Percentiles rank a stretch among this genome's conserved stretches.
phyloP scores from a whole-genome alignment of 2,329 filamentous ascomycete species.

The Ophiostoma sp. region DNA sequence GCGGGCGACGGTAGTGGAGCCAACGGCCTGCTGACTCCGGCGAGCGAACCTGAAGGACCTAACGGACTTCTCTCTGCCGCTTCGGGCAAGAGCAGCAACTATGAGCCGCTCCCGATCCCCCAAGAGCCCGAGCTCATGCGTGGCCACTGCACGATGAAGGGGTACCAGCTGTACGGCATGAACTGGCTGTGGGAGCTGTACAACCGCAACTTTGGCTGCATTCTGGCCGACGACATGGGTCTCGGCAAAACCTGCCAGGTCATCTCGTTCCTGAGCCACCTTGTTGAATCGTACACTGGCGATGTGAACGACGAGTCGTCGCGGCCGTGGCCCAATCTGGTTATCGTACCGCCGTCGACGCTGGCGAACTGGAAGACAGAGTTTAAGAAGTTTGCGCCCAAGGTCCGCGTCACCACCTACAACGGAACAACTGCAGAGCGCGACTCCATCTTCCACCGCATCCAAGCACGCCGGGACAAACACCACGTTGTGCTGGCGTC shows the following conservation, averaged over 20 bases:
- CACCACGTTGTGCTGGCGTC: constrained; percentile 64
- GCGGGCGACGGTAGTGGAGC: background rate
- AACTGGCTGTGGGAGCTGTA: constrained; percentile 93
- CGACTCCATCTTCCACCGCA: constrained; percentile 63
- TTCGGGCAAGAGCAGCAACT: constrained; percentile 30
- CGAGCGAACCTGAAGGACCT: constrained; percentile 36
- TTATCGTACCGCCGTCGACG: constrained; percentile 90
- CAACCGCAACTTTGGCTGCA: constrained; percentile 76
- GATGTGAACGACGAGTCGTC: constrained; percentile 33
- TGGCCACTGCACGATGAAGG: constrained; percentile 75
- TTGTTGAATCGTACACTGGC: constrained; percentile 62
- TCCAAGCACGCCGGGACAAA: constrained; percentile 64
- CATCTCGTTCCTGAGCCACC: constrained; percentile 83
- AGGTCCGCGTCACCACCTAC: constrained; percentile 70
- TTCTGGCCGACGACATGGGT: constrained; percentile 96
- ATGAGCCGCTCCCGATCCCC: constrained; percentile 47
- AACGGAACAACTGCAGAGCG: constrained; percentile 67
- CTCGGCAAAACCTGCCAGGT: constrained; percentile 96
- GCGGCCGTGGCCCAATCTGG: constrained; percentile 69
- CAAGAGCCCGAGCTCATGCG: constrained; percentile 77
- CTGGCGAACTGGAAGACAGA: constrained; percentile 95
- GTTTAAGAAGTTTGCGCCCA: constrained; percentile 82
- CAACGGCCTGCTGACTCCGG: constrained; percentile 34
- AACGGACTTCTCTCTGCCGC: background rate
- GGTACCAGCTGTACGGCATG: constrained; percentile 90